Conservation (phyloP, 139 green algal species). For the Picocystis salinarum region DNA sequence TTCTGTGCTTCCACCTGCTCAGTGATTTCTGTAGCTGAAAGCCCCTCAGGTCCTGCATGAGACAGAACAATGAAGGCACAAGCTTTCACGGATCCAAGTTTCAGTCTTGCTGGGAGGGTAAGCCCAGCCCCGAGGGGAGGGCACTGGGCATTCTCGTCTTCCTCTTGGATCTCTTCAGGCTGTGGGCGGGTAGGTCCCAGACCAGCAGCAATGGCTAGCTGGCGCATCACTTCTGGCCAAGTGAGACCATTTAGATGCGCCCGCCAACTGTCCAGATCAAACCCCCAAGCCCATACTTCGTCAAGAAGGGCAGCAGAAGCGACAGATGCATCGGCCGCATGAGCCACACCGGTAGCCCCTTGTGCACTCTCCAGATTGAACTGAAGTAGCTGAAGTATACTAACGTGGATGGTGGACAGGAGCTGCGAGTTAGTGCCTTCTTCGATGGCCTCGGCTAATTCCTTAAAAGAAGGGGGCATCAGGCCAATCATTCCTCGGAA, state of each 20-base stretch:
- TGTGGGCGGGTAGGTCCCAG: conserved; percentile 16
- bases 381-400: conserved; percentile 43
- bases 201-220: conserved; percentile 23
- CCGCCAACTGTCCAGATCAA: conserved; percentile 71
- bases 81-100: conserved; percentile 50
- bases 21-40: conserved; percentile 48
- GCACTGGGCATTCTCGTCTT: not conserved
- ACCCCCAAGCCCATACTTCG: conserved; percentile 79
- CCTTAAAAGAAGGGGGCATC: conserved; percentile 1
- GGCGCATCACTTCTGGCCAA: conserved; percentile 73
- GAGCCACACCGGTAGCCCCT: not conserved
- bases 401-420: conserved; percentile 44
- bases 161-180: not conserved
- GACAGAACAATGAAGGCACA: conserved; percentile 60
- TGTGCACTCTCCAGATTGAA: not conserved
- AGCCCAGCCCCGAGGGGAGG: not conserved
- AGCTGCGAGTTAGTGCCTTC: conserved; percentile 22
- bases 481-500: conserved; percentile 55
- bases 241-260: conserved; percentile 67
- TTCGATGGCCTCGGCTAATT: too few species aligned
- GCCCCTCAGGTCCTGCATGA: conserved; percentile 37
- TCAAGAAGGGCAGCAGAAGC: conserved; percentile 35
- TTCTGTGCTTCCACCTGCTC: conserved; percentile 45
- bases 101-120: conserved; percentile 19
- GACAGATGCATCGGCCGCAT: not conserved